Evolutionary conservation across 176 grass and related monocot genomes (phyloP).

Genomic region (Hordeum vulgare): DNA sequence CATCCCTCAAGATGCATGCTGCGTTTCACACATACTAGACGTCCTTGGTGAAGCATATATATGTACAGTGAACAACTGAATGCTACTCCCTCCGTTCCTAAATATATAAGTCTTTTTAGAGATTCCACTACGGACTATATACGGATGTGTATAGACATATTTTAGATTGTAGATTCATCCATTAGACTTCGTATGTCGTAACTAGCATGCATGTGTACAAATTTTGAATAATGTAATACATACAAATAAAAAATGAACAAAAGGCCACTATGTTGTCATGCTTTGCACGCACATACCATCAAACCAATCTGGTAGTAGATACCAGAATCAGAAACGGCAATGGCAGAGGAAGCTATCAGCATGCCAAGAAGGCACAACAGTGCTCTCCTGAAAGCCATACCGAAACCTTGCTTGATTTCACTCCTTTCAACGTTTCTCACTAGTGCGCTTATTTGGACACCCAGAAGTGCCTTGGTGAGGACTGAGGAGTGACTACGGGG

Average conservation of each 20-base stretch:
- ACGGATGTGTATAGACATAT: no score
- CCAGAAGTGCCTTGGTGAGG: neutral
- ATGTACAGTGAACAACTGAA: neutral
- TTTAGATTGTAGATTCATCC: no score
- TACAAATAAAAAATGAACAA: neutral
- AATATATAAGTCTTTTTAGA: no score
- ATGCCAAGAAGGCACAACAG: slow-evolving; percentile 23
- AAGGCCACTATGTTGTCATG: neutral
- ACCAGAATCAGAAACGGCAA: neutral
- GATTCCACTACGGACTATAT: no score
- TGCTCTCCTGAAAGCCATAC: slow-evolving; percentile 5
- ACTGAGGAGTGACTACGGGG: neutral
- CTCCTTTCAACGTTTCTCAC: neutral
- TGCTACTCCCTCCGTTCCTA: no score
- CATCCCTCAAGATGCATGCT: no score
- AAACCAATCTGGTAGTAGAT: slow-evolving; percentile 30
- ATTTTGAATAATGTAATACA: neutral
- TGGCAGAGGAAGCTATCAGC: neutral
- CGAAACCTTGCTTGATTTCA: neutral
- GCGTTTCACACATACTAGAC: no score
- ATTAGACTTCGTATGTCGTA: no score
- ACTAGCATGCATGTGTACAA: neutral
- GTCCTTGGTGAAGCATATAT: neutral
- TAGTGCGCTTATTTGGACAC: neutral
- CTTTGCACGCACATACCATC: slow-evolving; percentile 15